phyloP scores from a whole-genome alignment of 23 red algal species.

The Gracilaria gracilis region DNA sequence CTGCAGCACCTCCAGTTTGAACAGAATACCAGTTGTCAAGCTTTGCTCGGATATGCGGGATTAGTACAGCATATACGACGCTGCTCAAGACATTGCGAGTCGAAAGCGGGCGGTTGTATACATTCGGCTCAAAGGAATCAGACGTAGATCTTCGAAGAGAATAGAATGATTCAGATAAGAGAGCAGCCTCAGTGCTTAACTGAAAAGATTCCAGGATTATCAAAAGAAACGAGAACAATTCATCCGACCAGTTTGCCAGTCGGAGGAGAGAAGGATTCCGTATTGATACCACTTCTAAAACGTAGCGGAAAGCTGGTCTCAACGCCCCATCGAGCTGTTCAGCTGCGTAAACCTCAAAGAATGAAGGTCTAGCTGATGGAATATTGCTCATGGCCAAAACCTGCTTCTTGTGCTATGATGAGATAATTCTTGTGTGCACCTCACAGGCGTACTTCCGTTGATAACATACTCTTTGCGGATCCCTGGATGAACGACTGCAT shows the following conservation, averaged over 20 bases:
- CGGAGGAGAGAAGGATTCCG: conserved; percentile 50
- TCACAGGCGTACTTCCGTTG: neutral
- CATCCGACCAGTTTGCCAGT: conserved; percentile 55
- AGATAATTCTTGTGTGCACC: neutral
- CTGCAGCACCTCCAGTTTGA: conserved; percentile 60
- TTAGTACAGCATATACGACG: conserved; percentile 19
- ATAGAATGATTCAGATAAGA: conserved; percentile 70
- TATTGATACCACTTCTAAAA: conserved; percentile 70
- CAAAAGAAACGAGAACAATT: conserved; percentile 45
- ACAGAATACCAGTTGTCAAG: conserved; percentile 43
- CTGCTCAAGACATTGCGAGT: neutral
- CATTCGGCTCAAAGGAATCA: neutral
- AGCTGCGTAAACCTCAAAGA: conserved; percentile 80
- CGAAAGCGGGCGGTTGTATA: neutral
- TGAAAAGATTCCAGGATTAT: conserved; percentile 53
- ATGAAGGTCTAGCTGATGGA: conserved; percentile 41
- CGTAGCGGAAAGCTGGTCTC: conserved; percentile 76
- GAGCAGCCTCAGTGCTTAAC: conserved; percentile 15
- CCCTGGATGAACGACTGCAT: too few species aligned
- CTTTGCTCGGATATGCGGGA: conserved; percentile 37
- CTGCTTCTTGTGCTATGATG: neutral
- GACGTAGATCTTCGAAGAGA: conserved; percentile 43
- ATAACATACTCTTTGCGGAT: too few species aligned
- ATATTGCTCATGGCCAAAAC: neutral
- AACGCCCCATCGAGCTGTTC: conserved; percentile 52